phyloP scores from a whole-genome alignment of 352 stramenopile genomes.

The Globisporangium perplexum region DNA sequence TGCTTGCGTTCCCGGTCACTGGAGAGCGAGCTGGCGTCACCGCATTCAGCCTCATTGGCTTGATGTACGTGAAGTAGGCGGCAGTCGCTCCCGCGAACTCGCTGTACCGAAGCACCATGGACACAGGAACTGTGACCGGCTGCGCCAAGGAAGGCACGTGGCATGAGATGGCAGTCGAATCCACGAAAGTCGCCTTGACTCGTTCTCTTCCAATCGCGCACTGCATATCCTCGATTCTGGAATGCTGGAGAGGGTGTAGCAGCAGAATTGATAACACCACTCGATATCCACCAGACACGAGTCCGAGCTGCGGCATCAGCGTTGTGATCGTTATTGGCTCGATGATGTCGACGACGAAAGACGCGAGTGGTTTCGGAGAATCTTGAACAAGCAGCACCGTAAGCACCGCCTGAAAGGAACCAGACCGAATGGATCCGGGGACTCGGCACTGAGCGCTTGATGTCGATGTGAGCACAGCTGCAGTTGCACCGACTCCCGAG shows the following conservation, averaged over 20 bases:
- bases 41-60: constrained; percentile 4
- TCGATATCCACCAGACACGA: constrained; percentile 8
- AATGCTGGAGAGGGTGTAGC: not conserved
- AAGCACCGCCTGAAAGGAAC: constrained; percentile 5
- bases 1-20: constrained; percentile 7
- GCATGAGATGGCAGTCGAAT: constrained; percentile 18
- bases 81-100: not conserved
- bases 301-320: constrained; percentile 10
- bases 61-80: constrained; percentile 13
- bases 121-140: constrained; percentile 20
- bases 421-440: constrained; percentile 4
- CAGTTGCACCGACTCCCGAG: constrained; percentile 6
- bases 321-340: not conserved
- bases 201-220: constrained; percentile 24
- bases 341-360: constrained; percentile 7
- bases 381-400: constrained; percentile 3
- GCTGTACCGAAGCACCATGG: not conserved
- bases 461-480: constrained; percentile 6
- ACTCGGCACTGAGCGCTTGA: constrained; percentile 7
- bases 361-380: constrained; percentile 1
- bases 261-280: not conserved
- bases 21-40: constrained; percentile 1
- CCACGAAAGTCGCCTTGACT: constrained; percentile 4
- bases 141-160: constrained; percentile 15
- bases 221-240: constrained; percentile 7